A percentile compares a stretch with the other conserved stretches of the same genome.
These are phyloP conservation scores for Micractinium sp. DNA, from an alignment of 139 green algal species.

Conservation along the genomic window DNA sequence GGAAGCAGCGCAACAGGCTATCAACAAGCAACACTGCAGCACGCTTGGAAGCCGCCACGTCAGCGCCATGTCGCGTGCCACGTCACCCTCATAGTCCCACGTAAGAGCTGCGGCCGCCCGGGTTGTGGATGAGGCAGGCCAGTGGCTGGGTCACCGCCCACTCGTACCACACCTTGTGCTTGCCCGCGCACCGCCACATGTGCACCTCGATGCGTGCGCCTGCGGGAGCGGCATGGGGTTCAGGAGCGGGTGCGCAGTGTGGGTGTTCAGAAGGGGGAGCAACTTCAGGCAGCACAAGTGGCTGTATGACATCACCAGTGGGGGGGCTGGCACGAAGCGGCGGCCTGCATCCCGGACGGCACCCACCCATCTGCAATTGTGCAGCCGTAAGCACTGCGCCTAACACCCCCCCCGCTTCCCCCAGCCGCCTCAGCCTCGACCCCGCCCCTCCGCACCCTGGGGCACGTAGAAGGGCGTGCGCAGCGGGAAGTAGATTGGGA, in stretches of 20 bases:
- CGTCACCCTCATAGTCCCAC: constrained; percentile 72
- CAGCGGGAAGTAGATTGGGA: constrained; percentile 98
- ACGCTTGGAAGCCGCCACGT: too few relatives aligned
- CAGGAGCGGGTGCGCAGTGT: background rate
- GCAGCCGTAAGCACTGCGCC: too few relatives aligned
- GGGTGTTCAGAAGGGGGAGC: too few relatives aligned
- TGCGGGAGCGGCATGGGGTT: background rate
- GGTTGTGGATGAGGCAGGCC: constrained; percentile 80
- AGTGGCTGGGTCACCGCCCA: constrained; percentile 68
- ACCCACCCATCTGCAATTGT: too few relatives aligned
- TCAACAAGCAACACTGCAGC: too few relatives aligned
- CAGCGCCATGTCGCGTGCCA: background rate
- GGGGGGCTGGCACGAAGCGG: too few relatives aligned
- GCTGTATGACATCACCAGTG: too few relatives aligned
- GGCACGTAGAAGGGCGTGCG: constrained; percentile 47
- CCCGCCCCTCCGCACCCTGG: constrained; percentile 6
- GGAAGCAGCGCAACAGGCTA: too few relatives aligned
- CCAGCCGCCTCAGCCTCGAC: background rate
- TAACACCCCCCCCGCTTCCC: background rate
- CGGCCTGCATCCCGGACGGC: too few relatives aligned
- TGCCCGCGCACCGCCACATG: constrained; percentile 87
- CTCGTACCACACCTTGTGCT: constrained; percentile 95
- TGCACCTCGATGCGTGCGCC: constrained; percentile 61
- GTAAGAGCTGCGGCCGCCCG: constrained; percentile 77
- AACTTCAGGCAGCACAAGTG: too few relatives aligned